Base-by-base conservation (phyloP, 2,329 filamentous ascomycete species). In the Neurospora sp. region DNA sequence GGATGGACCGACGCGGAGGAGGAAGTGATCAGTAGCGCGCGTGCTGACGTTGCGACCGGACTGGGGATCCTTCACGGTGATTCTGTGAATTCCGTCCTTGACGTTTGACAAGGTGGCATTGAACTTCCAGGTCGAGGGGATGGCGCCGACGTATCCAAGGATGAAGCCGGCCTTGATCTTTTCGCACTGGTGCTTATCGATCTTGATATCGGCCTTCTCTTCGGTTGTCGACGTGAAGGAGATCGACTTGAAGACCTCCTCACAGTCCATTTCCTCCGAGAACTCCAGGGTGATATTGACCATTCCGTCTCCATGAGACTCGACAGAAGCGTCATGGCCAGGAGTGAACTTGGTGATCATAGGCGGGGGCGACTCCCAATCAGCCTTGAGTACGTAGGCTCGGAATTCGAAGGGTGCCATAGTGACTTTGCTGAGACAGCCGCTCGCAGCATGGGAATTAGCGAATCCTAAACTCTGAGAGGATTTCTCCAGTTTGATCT, bases 261-360 rank as follows among this genome's bases (percentile, higher is more conserved):
- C 79, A 76, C 89, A 90, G 72, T 87, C 81, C 88, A 90, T 89
- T 62, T 84, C 80, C 2, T 81, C 81, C 0, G 87, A 89, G 76
- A 90, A 90, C 43, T 86, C 83, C 2, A 90, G 70, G 66, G 85
- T 82, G 62, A 90, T 79, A 38, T 73, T 70, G n/a, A 77, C 73
- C 3, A 52, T 67, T 17, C 73, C 72, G 17, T 72, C 69, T 4
- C 71, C 71, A 17, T 67, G 69, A 23, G 87, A 88, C 15, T 82
- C 71, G 13, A 90, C 75, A 3, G 86, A 84, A 6, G 80, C 79
- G 74, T 91, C 88, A 73, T 91, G 88, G 2, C 88, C 87, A 8
- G 88, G 88, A 3, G 80, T 77, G 73, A 90, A 87, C 39, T 81
- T 82, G 13, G 87, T 90, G 73, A 90, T 82, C 77, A 86, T 83